Evolutionary conservation across 2,329 filamentous ascomycete species (phyloP).

Genomic region (Scedosporium aurantiacum): DNA sequence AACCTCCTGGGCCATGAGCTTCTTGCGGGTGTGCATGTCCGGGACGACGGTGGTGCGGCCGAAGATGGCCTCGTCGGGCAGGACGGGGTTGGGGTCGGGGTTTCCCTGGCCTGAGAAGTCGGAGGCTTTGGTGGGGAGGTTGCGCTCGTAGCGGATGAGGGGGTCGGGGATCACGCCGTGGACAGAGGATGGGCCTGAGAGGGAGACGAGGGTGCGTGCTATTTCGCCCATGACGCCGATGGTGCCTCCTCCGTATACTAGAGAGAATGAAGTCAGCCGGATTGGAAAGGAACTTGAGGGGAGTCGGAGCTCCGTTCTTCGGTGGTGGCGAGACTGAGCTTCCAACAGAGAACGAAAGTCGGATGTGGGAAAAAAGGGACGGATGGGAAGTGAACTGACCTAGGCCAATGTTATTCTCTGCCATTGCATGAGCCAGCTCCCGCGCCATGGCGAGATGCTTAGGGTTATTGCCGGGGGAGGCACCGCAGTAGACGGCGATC

Average conservation of each 20-base stretch:
- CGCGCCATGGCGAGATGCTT: constrained; percentile 70
- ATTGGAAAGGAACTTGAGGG: too few relatives aligned
- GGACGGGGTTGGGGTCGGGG: constrained; percentile 33
- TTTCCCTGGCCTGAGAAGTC: constrained; percentile 15
- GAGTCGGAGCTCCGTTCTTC: too few relatives aligned
- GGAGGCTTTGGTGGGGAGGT: constrained; percentile 19
- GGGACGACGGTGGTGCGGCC: constrained; percentile 79
- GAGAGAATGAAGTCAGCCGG: background rate
- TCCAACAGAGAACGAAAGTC: background rate
- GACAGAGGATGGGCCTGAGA: constrained; percentile 70
- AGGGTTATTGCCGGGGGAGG: constrained; percentile 61
- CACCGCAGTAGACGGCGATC: constrained; percentile 92
- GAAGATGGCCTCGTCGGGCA: constrained; percentile 56
- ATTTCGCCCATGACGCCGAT: constrained; percentile 93
- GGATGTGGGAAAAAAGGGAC: background rate
- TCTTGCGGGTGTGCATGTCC: constrained; percentile 95
- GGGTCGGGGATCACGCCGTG: constrained; percentile 91
- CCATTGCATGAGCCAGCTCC: constrained; percentile 61
- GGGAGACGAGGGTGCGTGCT: constrained; percentile 71
- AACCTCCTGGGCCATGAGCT: constrained; percentile 84
- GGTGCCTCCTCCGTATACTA: constrained; percentile 90
- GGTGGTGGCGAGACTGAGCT: too few relatives aligned
- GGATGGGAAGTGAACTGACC: constrained; percentile 26
- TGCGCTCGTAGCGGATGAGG: constrained; percentile 67
- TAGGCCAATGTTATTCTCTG: constrained; percentile 67